Conservation (phyloP, 2,329 filamentous ascomycete species). For the Neoascochyta sp. region DNA sequence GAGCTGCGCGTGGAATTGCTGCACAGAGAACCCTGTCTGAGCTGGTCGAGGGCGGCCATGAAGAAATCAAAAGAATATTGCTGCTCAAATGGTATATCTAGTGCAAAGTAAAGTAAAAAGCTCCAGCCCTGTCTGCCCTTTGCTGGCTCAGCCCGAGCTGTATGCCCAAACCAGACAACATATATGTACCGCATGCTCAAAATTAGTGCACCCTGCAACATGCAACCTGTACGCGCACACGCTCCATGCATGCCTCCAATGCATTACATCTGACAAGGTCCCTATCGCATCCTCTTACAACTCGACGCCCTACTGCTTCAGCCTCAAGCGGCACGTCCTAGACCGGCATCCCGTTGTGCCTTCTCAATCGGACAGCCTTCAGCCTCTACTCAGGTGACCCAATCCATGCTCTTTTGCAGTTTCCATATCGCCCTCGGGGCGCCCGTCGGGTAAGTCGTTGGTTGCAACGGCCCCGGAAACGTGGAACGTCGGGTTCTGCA, state of each 20-base stretch:
- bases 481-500: conserved; percentile 28
- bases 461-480: conserved; percentile 35
- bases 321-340: no score
- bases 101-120: conserved; percentile 4
- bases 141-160: no score
- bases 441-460: conserved; percentile 42
- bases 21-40: no score
- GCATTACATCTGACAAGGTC: no score
- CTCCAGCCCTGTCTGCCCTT: no score
- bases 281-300: no score
- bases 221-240: conserved; percentile 19
- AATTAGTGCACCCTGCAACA: conserved; percentile 24
- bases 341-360: background rate
- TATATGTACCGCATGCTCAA: no score
- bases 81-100: conserved; percentile 14
- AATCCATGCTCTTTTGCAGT: conserved; percentile 33
- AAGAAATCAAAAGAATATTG: conserved; percentile 2
- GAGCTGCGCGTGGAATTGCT: no score
- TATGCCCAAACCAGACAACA: no score
- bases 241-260: conserved; percentile 22
- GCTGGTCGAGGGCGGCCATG: no score
- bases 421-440: conserved; percentile 40
- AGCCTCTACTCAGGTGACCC: conserved; percentile 25
- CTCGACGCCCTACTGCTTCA: no score
- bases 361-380: conserved; percentile 8